These are phyloP conservation scores for Solanum gracilifrons DNA, from an alignment of 257 asterid genomes.

Conservation along the genomic window DNA sequence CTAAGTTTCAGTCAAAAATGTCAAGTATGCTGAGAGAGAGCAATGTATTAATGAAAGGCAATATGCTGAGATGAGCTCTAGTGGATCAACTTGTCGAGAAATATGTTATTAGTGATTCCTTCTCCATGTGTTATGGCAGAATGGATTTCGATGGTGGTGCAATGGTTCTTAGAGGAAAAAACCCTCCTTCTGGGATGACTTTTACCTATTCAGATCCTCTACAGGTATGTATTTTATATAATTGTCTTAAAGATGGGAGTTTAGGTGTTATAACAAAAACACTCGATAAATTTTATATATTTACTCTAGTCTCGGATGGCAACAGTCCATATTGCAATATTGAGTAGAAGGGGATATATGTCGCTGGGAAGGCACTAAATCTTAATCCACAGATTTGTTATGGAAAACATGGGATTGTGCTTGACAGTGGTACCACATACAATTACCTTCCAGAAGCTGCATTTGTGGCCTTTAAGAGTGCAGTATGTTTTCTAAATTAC, in stretches of 20 bases:
- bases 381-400: slow-evolving; percentile 55
- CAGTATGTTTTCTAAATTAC: slow-evolving; percentile 42
- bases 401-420: slow-evolving; percentile 80
- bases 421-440: slow-evolving; percentile 96
- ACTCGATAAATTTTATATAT: slow-evolving; percentile 84
- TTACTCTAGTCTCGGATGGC: slow-evolving; percentile 99
- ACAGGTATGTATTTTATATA: slow-evolving; percentile 59
- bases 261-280: slow-evolving; percentile 74
- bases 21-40: slow-evolving; percentile 59
- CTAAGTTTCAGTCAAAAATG: slow-evolving; percentile 70
- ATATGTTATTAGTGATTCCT: slow-evolving; percentile 17
- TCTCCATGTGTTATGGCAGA: slow-evolving; percentile 83
- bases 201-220: slow-evolving; percentile 66
- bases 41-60: slow-evolving; percentile 75
- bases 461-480: slow-evolving; percentile 62
- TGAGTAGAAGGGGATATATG: slow-evolving; percentile 84
- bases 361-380: slow-evolving; percentile 80
- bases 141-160: slow-evolving; percentile 98
- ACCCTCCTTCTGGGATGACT: slow-evolving; percentile 67
- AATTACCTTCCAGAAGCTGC: slow-evolving; percentile 86
- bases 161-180: slow-evolving; percentile 91
- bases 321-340: slow-evolving; percentile 97
- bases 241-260: slow-evolving; percentile 19
- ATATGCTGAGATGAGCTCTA: slow-evolving; percentile 96
- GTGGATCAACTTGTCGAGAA: slow-evolving; percentile 93